Percentiles rank a stretch among this genome's conserved stretches.
Evolutionary conservation across 805 yeast genomes (phyloP).

Genomic region (Teunomyces funiuensis): DNA sequence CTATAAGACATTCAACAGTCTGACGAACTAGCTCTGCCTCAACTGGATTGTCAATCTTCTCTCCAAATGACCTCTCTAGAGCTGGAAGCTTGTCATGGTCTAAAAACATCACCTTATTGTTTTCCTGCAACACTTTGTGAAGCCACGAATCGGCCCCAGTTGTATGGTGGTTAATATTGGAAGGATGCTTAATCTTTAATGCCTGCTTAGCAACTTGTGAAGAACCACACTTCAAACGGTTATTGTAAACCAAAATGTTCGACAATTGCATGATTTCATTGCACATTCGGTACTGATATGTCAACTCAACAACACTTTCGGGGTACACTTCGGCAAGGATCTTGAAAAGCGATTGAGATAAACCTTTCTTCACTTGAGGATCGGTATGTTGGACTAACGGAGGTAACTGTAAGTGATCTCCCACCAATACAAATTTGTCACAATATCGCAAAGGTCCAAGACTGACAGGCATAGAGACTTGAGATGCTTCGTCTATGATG

Average conservation of each 20-base stretch:
- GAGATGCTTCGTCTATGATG: slow-evolving; percentile 95
- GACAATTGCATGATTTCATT: slow-evolving; percentile 81
- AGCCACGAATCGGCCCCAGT: slow-evolving; percentile 49
- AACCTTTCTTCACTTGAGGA: slow-evolving; percentile 62
- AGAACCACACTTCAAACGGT: slow-evolving; percentile 74
- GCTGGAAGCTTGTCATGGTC: slow-evolving; percentile 74
- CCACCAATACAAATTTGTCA: slow-evolving; percentile 85
- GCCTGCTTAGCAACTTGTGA: slow-evolving; percentile 58
- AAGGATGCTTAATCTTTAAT: slow-evolving; percentile 48
- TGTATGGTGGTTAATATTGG: slow-evolving; percentile 18
- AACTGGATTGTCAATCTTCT: slow-evolving; percentile 66
- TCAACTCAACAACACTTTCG: slow-evolving; percentile 67
- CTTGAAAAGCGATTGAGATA: slow-evolving; percentile 77
- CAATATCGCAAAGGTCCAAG: slow-evolving; percentile 82
- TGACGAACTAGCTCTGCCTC: slow-evolving; percentile 70
- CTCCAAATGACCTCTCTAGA: slow-evolving; percentile 55
- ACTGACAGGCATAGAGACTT: slow-evolving; percentile 86
- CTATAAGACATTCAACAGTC: slow-evolving; percentile 56
- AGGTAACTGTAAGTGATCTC: slow-evolving; percentile 92
- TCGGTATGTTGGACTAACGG: slow-evolving; percentile 70
- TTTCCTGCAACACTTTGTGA: slow-evolving; percentile 49
- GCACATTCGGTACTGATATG: slow-evolving; percentile 91
- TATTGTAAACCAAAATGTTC: slow-evolving; percentile 74
- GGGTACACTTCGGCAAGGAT: slow-evolving; percentile 73
- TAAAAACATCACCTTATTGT: slow-evolving; percentile 68